phyloP scores from a whole-genome alignment of 2,329 filamentous ascomycete genomes.

The Thielaviopsis populi region DNA sequence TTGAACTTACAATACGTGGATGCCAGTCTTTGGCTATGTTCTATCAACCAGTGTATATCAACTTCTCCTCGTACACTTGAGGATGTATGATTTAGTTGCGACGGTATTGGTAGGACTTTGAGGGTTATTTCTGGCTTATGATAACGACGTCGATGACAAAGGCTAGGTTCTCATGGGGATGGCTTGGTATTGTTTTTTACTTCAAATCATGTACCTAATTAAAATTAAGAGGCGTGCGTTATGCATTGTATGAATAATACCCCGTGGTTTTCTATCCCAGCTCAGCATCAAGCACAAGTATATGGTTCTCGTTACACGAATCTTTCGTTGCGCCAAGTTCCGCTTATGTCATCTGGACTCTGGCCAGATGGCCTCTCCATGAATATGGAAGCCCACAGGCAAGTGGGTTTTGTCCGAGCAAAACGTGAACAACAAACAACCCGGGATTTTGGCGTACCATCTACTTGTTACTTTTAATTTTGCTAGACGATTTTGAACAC shows the following conservation, averaged over 20 bases:
- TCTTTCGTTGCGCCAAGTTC: neutral
- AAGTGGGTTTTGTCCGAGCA: neutral
- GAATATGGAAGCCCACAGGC: neutral
- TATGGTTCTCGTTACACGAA: neutral
- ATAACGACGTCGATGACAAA: constrained; percentile 16
- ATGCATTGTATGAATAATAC: constrained; percentile 7
- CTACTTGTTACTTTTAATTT: neutral
- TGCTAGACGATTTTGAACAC: neutral
- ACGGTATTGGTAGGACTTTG: constrained; percentile 11
- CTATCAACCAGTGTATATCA: neutral
- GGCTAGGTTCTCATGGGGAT: constrained; percentile 8
- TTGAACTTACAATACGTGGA: neutral
- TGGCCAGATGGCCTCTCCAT: constrained; percentile 8
- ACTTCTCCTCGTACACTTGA: neutral
- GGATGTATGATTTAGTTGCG: neutral
- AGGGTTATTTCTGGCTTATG: constrained; percentile 13
- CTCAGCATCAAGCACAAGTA: neutral
- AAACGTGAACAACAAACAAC: constrained; percentile 16
- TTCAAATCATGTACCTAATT: constrained; percentile 14
- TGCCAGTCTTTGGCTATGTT: neutral
- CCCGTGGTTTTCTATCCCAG: neutral
- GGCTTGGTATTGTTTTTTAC: constrained; percentile 9
- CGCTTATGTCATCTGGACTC: constrained; percentile 1
- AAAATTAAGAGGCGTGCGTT: constrained; percentile 9
- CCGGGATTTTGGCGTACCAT: neutral